These are phyloP conservation scores for Pachyrhizus erosus DNA, from an alignment of 306 rosid species.

Conservation along the genomic window DNA sequence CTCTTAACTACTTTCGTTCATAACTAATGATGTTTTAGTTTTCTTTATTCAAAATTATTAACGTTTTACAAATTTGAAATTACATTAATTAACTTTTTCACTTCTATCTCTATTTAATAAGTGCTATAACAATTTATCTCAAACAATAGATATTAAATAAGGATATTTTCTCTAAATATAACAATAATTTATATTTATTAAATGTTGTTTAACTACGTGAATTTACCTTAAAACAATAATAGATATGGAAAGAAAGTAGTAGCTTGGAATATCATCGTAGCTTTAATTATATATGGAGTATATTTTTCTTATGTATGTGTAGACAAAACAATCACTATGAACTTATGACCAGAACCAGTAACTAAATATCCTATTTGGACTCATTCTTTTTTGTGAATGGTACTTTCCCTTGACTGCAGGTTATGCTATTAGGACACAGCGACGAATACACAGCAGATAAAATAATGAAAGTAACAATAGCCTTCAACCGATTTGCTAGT, in stretches of 20 bases:
- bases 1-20: not conserved
- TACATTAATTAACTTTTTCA: too few species aligned
- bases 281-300: not conserved
- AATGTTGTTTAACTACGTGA: too few species aligned
- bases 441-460: slow-evolving; percentile 64
- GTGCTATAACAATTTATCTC: too few species aligned
- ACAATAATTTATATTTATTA: too few species aligned
- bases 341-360: not conserved
- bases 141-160: too few species aligned
- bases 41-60: too few species aligned
- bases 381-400: not conserved
- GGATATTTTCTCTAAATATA: too few species aligned
- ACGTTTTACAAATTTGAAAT: too few species aligned
- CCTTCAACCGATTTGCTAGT: slow-evolving; percentile 44
- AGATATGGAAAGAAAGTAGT: too few species aligned
- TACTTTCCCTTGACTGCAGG: slow-evolving; percentile 51
- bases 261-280: not conserved
- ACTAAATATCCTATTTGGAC: not conserved
- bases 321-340: not conserved
- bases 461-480: slow-evolving; percentile 58
- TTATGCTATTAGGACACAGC: slow-evolving; percentile 85
- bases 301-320: not conserved
- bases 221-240: too few species aligned
- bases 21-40: too few species aligned
- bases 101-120: too few species aligned